Evolutionary conservation across 2,329 filamentous ascomycete genomes (phyloP).

Genomic region (Penicillium sp.): DNA sequence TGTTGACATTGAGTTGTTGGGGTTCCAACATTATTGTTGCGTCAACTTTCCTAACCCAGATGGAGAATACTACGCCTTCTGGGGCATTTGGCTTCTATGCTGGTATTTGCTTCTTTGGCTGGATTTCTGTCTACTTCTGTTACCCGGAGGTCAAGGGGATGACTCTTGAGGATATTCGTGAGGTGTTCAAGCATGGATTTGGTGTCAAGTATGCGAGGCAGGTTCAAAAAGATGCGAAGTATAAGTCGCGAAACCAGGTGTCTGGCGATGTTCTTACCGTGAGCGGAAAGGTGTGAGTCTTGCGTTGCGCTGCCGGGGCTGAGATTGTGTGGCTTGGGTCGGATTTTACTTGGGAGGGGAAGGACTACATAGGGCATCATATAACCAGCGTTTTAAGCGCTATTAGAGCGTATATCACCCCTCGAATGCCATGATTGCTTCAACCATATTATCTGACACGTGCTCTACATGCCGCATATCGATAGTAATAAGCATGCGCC

Average conservation of each 20-base stretch:
- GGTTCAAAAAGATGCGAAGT: neutral
- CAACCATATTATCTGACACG: no score
- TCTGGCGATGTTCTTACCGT: neutral
- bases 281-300: neutral
- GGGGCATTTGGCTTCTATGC: neutral
- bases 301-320: neutral
- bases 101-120: neutral
- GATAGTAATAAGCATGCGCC: no score
- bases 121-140: constrained; percentile 12
- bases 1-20: neutral
- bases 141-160: constrained; percentile 20
- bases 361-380: no score
- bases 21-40: neutral
- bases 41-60: neutral
- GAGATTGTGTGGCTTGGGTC: no score
- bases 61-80: neutral
- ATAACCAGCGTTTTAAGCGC: no score
- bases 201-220: constrained; percentile 1
- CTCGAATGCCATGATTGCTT: no score
- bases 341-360: no score
- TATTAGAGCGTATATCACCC: no score
- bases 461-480: no score
- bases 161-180: constrained; percentile 21
- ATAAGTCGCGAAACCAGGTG: neutral
- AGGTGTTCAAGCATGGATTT: constrained; percentile 18